Percentiles rank a stretch among this genome's conserved stretches.
phyloP scores from a whole-genome alignment of 805 yeast genomes.

The Jamesozyma gamospora region DNA sequence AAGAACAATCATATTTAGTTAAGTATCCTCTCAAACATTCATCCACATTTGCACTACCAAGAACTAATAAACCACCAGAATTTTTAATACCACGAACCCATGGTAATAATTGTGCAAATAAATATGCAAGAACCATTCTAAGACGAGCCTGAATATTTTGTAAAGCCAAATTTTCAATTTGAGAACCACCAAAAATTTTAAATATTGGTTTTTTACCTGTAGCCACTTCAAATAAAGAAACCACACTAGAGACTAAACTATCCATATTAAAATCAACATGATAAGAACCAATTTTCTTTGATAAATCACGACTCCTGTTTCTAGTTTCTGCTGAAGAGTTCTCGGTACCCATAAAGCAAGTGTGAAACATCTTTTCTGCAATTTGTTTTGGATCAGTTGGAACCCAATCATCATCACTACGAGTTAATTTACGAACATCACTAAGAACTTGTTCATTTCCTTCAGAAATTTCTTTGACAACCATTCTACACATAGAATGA shows the following conservation, averaged over 20 bases:
- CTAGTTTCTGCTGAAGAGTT: conserved; percentile 88
- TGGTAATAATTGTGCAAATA: conserved; percentile 90
- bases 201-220: conserved; percentile 86
- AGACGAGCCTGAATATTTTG: conserved; percentile 96
- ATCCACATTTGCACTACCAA: conserved; percentile 96
- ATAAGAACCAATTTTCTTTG: conserved; percentile 70
- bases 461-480: conserved; percentile 53
- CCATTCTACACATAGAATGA: conserved; percentile 86
- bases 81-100: conserved; percentile 71
- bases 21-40: conserved; percentile 92
- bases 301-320: conserved; percentile 65
- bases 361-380: conserved; percentile 68
- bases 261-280: conserved; percentile 94
- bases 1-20: conserved; percentile 94
- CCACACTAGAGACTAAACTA: conserved; percentile 60
- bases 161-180: conserved; percentile 82
- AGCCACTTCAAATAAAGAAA: conserved; percentile 70
- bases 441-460: conserved; percentile 66
- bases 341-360: conserved; percentile 91
- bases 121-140: conserved; percentile 87
- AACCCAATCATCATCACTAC: conserved; percentile 45
- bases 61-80: conserved; percentile 67
- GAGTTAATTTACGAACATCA: conserved; percentile 65
- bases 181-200: conserved; percentile 88
- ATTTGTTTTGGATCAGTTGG: conserved; percentile 72